Conservation (phyloP, 1,284 basidiomycete genomes). For the Ganoderma lucidum region DNA sequence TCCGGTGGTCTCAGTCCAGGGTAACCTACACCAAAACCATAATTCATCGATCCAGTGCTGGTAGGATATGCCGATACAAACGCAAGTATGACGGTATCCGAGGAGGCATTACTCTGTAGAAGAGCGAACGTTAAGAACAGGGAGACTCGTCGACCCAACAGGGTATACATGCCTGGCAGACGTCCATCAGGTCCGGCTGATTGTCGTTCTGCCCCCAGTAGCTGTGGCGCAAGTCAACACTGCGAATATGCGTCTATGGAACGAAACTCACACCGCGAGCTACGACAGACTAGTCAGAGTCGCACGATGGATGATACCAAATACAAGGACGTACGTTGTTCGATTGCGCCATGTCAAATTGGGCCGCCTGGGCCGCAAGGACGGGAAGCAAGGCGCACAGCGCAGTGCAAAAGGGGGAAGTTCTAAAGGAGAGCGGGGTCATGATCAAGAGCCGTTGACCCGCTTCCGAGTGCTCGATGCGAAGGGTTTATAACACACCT, state of each 20-base stretch:
- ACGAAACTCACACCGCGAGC: not conserved
- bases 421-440: not conserved
- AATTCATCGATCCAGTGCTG: conserved; percentile 39
- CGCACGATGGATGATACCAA: not conserved
- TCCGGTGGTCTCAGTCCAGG: conserved; percentile 38
- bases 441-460: not conserved
- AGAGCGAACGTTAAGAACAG: conserved; percentile 41
- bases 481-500: not conserved
- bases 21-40: conserved; percentile 60
- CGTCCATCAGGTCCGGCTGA: conserved; percentile 3
- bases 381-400: conserved; percentile 21
- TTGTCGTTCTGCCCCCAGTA: conserved; percentile 20
- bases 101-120: conserved; percentile 46
- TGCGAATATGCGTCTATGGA: not conserved
- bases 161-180: not conserved
- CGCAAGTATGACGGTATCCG: not conserved
- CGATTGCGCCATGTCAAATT: conserved; percentile 35
- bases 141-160: not conserved
- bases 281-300: not conserved
- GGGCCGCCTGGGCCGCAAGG: conserved; percentile 21
- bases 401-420: not conserved
- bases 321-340: conserved; percentile 36
- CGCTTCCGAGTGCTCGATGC: not conserved
- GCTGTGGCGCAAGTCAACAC: conserved; percentile 8
- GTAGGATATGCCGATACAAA: not conserved